A percentile compares a stretch with the other conserved stretches of the same genome.
These are phyloP conservation scores for Silene conica DNA, from an alignment of 148 eudicot species.

Conservation along the genomic window DNA sequence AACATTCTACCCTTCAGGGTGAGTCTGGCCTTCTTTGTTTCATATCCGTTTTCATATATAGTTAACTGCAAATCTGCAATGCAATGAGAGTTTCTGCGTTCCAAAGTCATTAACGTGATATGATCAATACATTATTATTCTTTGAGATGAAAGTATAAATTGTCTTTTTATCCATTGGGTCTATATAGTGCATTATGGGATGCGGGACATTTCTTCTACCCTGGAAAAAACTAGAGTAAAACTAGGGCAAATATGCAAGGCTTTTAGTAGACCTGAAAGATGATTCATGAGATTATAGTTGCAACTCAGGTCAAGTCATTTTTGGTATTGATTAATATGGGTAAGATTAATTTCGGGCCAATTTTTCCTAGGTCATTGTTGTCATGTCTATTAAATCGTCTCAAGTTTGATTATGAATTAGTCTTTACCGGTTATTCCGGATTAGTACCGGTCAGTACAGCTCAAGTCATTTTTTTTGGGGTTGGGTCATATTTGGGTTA, in stretches of 20 bases:
- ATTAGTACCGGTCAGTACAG: background rate
- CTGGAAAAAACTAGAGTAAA: background rate
- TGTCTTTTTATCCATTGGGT: background rate
- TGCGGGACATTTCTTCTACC: background rate
- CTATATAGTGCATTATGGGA: background rate
- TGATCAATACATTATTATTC: background rate
- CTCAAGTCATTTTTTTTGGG: background rate
- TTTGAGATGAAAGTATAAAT: background rate
- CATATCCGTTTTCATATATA: background rate
- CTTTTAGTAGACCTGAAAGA: background rate
- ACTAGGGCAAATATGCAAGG: background rate
- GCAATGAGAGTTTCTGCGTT: background rate
- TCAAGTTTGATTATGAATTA: background rate
- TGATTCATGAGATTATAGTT: background rate
- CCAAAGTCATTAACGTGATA: background rate
- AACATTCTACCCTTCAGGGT: conserved; percentile 83
- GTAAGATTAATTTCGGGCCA: background rate
- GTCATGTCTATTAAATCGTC: background rate
- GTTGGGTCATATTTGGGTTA: background rate
- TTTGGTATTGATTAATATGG: background rate
- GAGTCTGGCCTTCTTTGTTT: conserved; percentile 12
- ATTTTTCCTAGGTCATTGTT: too few relatives aligned
- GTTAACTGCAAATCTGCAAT: too few relatives aligned
- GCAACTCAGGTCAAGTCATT: background rate
- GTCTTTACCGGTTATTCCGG: background rate